These are phyloP conservation scores for Eucalyptus regnans DNA, from an alignment of 345 rosid species.

Conservation along the genomic window DNA sequence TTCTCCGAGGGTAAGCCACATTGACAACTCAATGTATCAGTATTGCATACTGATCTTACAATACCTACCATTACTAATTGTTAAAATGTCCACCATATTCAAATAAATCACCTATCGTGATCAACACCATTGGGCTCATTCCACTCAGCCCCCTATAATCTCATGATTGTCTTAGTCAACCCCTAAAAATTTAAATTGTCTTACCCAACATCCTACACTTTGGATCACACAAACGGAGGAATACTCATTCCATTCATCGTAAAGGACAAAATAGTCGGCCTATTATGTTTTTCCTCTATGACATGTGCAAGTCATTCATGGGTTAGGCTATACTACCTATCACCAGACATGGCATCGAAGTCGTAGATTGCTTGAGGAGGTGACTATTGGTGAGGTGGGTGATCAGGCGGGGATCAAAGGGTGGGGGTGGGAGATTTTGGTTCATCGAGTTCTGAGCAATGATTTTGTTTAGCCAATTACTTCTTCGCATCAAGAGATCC, in stretches of 20 bases:
- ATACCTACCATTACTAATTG: not conserved
- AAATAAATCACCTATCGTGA: not conserved
- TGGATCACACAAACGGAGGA: not conserved
- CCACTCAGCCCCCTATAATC: not conserved
- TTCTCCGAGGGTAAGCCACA: not conserved
- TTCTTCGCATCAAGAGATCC: not conserved
- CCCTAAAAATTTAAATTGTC: slow-evolving; percentile 12
- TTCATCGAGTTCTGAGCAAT: not conserved
- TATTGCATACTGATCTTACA: not conserved
- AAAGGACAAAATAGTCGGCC: not conserved
- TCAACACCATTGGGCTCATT: not conserved
- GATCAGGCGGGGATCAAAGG: too few species aligned
- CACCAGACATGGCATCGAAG: not conserved
- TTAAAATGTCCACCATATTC: not conserved
- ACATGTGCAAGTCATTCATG: not conserved
- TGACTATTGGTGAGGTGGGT: not conserved
- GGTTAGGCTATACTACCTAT: not conserved
- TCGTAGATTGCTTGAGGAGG: not conserved
- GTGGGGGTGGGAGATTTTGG: not conserved
- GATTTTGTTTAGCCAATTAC: not conserved
- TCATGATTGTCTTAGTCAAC: not conserved
- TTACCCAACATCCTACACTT: not conserved
- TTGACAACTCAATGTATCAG: not conserved
- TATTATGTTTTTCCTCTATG: not conserved
- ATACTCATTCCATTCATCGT: not conserved